A percentile compares a stretch with the other conserved stretches of the same genome.
Conservation (phyloP, 2,329 filamentous ascomycete species). For the Intubia oerlemansii region DNA sequence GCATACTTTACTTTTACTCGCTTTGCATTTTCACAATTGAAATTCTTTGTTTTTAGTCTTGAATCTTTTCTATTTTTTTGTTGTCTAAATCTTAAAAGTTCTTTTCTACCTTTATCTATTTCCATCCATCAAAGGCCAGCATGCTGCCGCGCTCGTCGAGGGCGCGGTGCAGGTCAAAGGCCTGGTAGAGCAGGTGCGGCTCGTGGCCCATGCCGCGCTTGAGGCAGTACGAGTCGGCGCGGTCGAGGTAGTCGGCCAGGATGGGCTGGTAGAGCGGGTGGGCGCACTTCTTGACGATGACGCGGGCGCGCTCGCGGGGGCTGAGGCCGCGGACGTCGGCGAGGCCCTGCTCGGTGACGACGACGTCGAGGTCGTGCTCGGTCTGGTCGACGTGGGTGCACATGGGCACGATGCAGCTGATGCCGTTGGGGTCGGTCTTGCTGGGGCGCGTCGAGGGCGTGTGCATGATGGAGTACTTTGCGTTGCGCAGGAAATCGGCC, state of each 20-base stretch:
- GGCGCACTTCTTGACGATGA: constrained; percentile 73
- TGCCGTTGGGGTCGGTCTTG: constrained; percentile 64
- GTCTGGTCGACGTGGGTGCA: constrained; percentile 85
- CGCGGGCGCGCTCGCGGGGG: constrained; percentile 58
- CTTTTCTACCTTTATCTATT: too few species aligned
- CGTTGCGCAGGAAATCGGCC: constrained; percentile 57
- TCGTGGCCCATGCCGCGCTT: constrained; percentile 78
- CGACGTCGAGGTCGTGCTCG: constrained; percentile 77
- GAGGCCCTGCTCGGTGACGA: constrained; percentile 56
- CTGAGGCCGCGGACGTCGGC: constrained; percentile 69
- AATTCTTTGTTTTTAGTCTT: too few species aligned
- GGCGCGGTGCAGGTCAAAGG: constrained; percentile 78
- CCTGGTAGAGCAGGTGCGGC: constrained; percentile 69
- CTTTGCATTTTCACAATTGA: too few species aligned
- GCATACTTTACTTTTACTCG: too few species aligned
- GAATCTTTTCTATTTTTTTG: too few species aligned
- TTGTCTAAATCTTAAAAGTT: too few species aligned
- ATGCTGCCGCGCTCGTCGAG: constrained; percentile 68
- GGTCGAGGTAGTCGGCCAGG: constrained; percentile 61
- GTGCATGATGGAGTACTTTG: constrained; percentile 81
- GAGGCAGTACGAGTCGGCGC: constrained; percentile 70
- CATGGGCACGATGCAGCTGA: constrained; percentile 84
- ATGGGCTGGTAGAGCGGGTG: constrained; percentile 75
- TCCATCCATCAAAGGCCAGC: constrained; percentile 41
- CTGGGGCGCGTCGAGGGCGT: constrained; percentile 61